Evolutionary conservation across 768 basidiomycete genomes (phyloP).

Genomic region (Holtermannia corniformis): DNA sequence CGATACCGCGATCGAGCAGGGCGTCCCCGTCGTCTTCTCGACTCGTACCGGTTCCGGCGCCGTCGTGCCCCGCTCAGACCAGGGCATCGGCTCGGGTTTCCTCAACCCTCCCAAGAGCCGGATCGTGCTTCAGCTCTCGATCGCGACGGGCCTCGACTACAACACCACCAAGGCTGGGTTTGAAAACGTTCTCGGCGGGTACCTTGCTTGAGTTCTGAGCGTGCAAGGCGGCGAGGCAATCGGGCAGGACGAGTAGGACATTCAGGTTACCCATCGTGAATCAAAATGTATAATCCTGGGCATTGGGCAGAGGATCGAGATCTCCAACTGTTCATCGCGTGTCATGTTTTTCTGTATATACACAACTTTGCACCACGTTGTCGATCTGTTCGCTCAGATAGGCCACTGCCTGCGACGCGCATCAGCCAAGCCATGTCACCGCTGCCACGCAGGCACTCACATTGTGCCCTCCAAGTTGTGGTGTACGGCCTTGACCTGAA

Average conservation of each 20-base stretch:
- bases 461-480: slow-evolving; percentile 1
- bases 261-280: too few species aligned
- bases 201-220: slow-evolving; percentile 1
- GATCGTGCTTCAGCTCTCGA: slow-evolving; percentile 22
- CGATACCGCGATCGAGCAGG: slow-evolving; percentile 8
- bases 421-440: too few species aligned
- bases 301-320: too few species aligned
- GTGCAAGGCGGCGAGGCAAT: too few species aligned
- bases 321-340: too few species aligned
- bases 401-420: too few species aligned
- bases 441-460: too few species aligned
- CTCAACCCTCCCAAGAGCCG: slow-evolving; percentile 23
- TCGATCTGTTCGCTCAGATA: too few species aligned
- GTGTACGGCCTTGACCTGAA: neutral
- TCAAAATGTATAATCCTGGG: too few species aligned
- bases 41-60: slow-evolving; percentile 14
- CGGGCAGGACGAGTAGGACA: too few species aligned
- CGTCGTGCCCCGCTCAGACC: slow-evolving; percentile 11
- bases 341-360: too few species aligned
- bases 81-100: slow-evolving; percentile 23
- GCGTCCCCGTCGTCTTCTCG: slow-evolving; percentile 20
- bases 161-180: slow-evolving; percentile 4
- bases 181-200: slow-evolving; percentile 6
- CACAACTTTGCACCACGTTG: too few species aligned
- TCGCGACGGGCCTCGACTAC: slow-evolving; percentile 17